phyloP scores from a whole-genome alignment of 805 yeast species.

The Lachancea cidri region DNA sequence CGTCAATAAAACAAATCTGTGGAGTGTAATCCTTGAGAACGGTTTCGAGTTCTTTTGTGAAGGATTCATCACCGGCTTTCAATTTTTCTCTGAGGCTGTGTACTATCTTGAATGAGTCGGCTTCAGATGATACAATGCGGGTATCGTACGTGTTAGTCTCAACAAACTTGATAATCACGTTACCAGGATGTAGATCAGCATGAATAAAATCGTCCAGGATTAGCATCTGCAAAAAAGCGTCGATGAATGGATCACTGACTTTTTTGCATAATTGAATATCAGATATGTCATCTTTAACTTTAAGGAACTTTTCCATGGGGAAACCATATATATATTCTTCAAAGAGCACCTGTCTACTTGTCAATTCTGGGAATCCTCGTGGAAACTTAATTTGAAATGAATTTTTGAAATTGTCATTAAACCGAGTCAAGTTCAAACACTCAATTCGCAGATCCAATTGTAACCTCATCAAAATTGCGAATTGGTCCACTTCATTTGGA shows the following conservation, averaged over 20 bases:
- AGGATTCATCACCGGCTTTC: constrained; percentile 15
- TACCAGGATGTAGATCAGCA: constrained; percentile 96
- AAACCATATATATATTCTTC: constrained; percentile 84
- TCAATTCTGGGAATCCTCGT: constrained; percentile 56
- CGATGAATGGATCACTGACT: constrained; percentile 76
- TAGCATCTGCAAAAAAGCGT: constrained; percentile 89
- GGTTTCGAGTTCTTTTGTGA: constrained; percentile 40
- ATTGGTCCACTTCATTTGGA: constrained; percentile 91
- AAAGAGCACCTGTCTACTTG: constrained; percentile 69
- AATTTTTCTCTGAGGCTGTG: constrained; percentile 14
- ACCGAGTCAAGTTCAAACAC: constrained; percentile 69
- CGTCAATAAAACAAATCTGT: constrained; percentile 85
- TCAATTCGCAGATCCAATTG: constrained; percentile 91
- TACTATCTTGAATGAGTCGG: constrained; percentile 18
- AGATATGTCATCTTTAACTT: constrained; percentile 34
- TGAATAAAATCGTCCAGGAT: constrained; percentile 91
- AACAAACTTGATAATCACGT: constrained; percentile 71
- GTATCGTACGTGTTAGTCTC: constrained; percentile 38
- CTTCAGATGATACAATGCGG: constrained; percentile 25
- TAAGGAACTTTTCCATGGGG: constrained; percentile 68
- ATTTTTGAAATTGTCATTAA: constrained; percentile 60
- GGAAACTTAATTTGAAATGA: constrained; percentile 72
- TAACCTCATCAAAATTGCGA: constrained; percentile 74
- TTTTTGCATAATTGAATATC: constrained; percentile 50
- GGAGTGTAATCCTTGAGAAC: constrained; percentile 66